Conservation (phyloP, 768 basidiomycete genomes). For the Russula dissimulans region DNA sequence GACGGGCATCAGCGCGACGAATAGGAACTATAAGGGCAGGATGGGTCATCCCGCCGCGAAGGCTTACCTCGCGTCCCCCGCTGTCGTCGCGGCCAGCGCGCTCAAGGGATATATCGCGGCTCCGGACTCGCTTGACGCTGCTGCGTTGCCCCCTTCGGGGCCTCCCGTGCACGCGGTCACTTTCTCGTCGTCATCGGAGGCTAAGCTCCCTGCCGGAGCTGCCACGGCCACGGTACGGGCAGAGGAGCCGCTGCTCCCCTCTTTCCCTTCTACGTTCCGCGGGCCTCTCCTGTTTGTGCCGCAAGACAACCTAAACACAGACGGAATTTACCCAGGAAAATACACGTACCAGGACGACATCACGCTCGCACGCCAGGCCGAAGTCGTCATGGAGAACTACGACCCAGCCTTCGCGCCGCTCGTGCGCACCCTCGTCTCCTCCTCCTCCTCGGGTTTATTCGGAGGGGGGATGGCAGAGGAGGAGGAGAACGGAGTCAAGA, state of each 20-base stretch:
- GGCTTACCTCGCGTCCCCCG: conserved; percentile 93
- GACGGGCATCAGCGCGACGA: conserved; percentile 94
- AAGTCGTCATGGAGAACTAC: conserved; percentile 99
- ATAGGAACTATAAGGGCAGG: conserved; percentile 97
- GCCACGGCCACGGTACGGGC: not conserved
- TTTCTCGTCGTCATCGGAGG: conserved; percentile 16
- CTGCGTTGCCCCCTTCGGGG: conserved; percentile 38
- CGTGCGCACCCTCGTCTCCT: conserved; percentile 41
- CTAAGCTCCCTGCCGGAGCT: not conserved
- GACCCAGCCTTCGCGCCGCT: conserved; percentile 76
- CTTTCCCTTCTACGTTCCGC: conserved; percentile 75
- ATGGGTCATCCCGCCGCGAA: conserved; percentile 96
- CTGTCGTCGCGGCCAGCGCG: conserved; percentile 94
- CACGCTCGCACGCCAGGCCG: conserved; percentile 85
- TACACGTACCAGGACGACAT: conserved; percentile 99
- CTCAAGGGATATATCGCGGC: conserved; percentile 85
- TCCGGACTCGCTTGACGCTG: conserved; percentile 57
- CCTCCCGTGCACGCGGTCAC: conserved; percentile 51
- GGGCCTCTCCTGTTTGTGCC: conserved; percentile 89
- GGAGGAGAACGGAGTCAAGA: conserved; percentile 24
- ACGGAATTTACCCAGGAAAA: conserved; percentile 97
- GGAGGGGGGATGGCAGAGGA: too few species aligned
- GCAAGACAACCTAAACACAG: conserved; percentile 96
- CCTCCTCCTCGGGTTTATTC: too few species aligned
- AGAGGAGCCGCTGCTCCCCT: conserved; percentile 60